Evolutionary conservation across 1,284 basidiomycete genomes (phyloP).

Genomic region (Heterobasidion occidentale): DNA sequence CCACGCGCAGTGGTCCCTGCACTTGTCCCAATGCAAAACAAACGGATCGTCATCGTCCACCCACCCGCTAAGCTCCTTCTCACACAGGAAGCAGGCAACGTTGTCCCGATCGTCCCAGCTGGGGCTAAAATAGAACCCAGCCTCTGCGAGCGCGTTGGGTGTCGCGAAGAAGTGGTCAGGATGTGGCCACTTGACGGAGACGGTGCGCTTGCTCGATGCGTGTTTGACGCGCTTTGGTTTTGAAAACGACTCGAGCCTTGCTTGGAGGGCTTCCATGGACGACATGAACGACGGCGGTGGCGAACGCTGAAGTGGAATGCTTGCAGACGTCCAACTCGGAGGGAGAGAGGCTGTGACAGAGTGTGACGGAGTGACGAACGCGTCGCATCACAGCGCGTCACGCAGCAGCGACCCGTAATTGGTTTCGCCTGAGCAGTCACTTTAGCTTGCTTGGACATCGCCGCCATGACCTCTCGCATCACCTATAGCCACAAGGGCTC

Average conservation of each 20-base stretch:
- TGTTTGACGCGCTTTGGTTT: conserved; percentile 39
- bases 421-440: neutral
- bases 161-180: conserved; percentile 52
- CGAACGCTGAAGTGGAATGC: neutral
- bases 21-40: conserved; percentile 65
- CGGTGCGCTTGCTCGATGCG: conserved; percentile 24
- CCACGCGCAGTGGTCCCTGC: conserved; percentile 61
- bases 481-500: conserved; percentile 34
- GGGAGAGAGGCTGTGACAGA: neutral
- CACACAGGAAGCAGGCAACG: conserved; percentile 72
- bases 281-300: neutral
- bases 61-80: conserved; percentile 74
- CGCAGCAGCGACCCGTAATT: neutral
- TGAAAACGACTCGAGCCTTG: conserved; percentile 51
- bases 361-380: conserved; percentile 3
- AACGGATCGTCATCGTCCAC: conserved; percentile 75
- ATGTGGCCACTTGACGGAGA: conserved; percentile 61
- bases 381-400: conserved; percentile 2
- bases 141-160: conserved; percentile 64
- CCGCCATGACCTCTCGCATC: conserved; percentile 14
- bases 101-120: conserved; percentile 55
- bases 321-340: neutral
- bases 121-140: conserved; percentile 77
- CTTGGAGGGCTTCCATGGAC: conserved; percentile 47
- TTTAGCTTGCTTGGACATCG: too few relatives aligned